Evolutionary conservation across 2,329 filamentous ascomycete species (phyloP).

Genomic region (Fusarium lateritium): DNA sequence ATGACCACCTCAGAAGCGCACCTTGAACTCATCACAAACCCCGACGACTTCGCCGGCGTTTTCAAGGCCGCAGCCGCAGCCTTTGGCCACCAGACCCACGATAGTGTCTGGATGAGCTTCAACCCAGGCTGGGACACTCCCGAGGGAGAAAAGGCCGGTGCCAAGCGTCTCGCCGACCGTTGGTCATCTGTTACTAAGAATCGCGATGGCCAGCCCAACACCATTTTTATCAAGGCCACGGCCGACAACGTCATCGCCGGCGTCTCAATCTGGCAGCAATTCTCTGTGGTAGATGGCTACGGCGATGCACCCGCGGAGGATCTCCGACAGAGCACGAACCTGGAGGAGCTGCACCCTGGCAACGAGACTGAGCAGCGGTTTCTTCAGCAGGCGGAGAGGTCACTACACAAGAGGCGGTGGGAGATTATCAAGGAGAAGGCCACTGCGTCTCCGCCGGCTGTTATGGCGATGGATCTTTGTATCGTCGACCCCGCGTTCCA

Average conservation of each 20-base stretch:
- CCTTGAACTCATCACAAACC: conserved; percentile 50
- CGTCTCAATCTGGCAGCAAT: conserved; percentile 69
- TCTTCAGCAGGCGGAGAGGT: conserved; percentile 59
- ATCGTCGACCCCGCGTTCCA: conserved; percentile 69
- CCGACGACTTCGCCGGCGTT: conserved; percentile 47
- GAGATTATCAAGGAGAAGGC: conserved; percentile 60
- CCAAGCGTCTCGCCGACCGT: conserved; percentile 57
- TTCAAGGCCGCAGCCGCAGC: conserved; percentile 49
- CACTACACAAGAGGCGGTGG: conserved; percentile 61
- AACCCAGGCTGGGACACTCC: conserved; percentile 70
- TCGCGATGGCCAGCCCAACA: conserved; percentile 62
- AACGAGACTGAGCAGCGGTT: conserved; percentile 63
- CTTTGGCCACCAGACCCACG: conserved; percentile 66
- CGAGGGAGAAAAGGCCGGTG: conserved; percentile 57
- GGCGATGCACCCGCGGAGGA: conserved; percentile 59
- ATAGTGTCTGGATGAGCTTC: conserved; percentile 66
- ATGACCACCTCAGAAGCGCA: conserved; percentile 23
- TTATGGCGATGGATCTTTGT: conserved; percentile 66
- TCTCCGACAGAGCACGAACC: conserved; percentile 49
- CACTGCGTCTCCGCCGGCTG: conserved; percentile 57
- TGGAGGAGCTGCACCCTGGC: conserved; percentile 59
- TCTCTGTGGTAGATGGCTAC: conserved; percentile 63
- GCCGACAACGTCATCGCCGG: conserved; percentile 63
- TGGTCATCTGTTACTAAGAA: conserved; percentile 59
- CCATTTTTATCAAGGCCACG: conserved; percentile 68